These are phyloP conservation scores for Salvia splendens DNA, from an alignment of 257 asterid species.

Conservation along the genomic window DNA sequence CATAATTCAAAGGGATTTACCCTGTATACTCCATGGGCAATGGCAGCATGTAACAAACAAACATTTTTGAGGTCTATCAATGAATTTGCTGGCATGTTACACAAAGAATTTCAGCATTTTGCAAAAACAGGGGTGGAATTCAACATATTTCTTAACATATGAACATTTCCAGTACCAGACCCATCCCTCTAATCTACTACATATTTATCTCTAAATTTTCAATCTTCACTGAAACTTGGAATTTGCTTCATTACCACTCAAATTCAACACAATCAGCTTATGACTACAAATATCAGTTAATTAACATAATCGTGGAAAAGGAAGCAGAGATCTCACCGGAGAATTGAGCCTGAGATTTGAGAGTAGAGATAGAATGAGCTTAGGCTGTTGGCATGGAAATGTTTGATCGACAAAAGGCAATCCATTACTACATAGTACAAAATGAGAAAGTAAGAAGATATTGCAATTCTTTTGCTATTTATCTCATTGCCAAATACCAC, in stretches of 20 bases:
- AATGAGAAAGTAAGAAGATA: too few species aligned
- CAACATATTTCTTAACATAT: neutral
- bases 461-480: too few species aligned
- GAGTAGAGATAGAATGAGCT: slow-evolving; percentile 17
- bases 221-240: neutral
- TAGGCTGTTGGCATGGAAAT: too few species aligned
- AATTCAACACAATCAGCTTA: slow-evolving; percentile 16
- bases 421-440: too few species aligned
- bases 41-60: neutral
- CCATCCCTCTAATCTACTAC: slow-evolving; percentile 1
- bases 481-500: too few species aligned
- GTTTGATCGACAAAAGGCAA: too few species aligned
- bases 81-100: neutral
- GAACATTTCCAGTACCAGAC: slow-evolving; percentile 5
- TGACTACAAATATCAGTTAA: neutral
- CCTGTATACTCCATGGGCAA: neutral
- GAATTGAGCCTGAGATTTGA: slow-evolving; percentile 28
- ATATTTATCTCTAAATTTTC: neutral
- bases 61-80: neutral
- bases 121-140: neutral
- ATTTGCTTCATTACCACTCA: slow-evolving; percentile 25
- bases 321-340: slow-evolving; percentile 43
- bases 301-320: slow-evolving; percentile 22
- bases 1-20: slow-evolving; percentile 5
- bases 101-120: neutral